Conservation (phyloP, 2,329 filamentous ascomycete species). For the Zelopaecilomyces penicillatus region DNA sequence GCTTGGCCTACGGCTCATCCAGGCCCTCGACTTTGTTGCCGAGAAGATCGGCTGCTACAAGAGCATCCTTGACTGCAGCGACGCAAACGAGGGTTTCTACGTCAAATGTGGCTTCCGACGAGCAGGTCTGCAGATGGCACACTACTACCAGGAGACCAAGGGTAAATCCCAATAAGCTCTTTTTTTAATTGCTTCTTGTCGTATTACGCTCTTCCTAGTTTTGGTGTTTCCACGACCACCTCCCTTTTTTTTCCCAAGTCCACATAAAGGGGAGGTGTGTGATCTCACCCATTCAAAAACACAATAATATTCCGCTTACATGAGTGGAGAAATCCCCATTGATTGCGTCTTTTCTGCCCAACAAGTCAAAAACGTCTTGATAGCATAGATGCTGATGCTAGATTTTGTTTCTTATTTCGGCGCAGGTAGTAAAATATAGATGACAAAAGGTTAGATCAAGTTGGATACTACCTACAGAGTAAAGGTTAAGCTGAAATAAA, state of each 20-base stretch:
- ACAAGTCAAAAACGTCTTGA: too few relatives aligned
- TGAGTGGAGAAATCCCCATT: too few relatives aligned
- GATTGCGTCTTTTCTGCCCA: too few relatives aligned
- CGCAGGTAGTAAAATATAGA: slow-evolving; percentile 9
- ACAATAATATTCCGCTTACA: too few relatives aligned
- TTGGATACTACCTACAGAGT: too few relatives aligned
- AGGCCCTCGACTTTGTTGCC: slow-evolving; percentile 83
- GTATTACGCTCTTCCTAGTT: neutral
- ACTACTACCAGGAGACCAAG: slow-evolving; percentile 67
- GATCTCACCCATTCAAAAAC: too few relatives aligned
- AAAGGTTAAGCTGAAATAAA: too few relatives aligned
- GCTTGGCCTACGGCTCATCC: slow-evolving; percentile 82
- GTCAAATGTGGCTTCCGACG: slow-evolving; percentile 93
- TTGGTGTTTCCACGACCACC: neutral
- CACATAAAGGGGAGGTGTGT: neutral
- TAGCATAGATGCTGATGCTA: slow-evolving; percentile 6
- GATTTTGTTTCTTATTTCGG: neutral
- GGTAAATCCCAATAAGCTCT: slow-evolving; percentile 30
- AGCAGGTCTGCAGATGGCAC: slow-evolving; percentile 91
- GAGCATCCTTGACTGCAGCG: slow-evolving; percentile 93
- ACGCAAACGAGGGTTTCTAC: slow-evolving; percentile 95
- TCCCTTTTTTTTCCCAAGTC: neutral
- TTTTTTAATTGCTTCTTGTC: neutral
- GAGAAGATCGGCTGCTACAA: slow-evolving; percentile 91
- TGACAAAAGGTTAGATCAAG: too few relatives aligned